Evolutionary conservation across 1,139 yeast genomes (phyloP), one percentile per base, ranked within the genome.

Genomic region (Magnusiomyces sp.): DNA sequence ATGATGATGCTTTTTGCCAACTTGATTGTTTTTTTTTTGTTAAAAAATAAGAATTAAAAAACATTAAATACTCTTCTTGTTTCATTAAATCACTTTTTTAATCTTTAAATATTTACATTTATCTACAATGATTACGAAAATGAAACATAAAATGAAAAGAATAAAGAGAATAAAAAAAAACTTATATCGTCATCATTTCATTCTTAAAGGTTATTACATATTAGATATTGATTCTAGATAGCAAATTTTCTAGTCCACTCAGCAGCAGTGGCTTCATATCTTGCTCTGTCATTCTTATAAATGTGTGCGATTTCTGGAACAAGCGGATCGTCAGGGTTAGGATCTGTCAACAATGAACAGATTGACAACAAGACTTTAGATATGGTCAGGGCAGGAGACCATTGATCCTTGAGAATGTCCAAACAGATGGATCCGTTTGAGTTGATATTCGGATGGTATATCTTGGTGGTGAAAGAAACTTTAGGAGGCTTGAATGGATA

Each of bases 171-270:
- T n/a, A n/a, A n/a, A n/a, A n/a, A n/a, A n/a, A n/a, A n/a, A n/a
- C n/a, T n/a, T n/a, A n/a, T n/a, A n/a, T n/a, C n/a, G n/a, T n/a
- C n/a, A n/a, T n/a, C n/a, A n/a, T n/a, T n/a, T n/a, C 5, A 34
- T 34, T 14, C 38, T 14, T 34, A 34, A 11, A 34, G 16, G 16
- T 4, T 17, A 17, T 17, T n/a, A 5, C n/a, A 5, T 34, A 34
- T 5, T 14, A 5, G n/a, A n/a, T 38, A 13, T 27, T n/a, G 19
- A 17, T 14, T 38, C 40, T 76, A 92, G 66, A 90, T 94, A 59
- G 98, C 98, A 70, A 87, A 92, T 73, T 92, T 92, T 75, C 92
- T 85, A 48, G 98, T 92, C 97, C 98, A 92, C 74, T 92, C 99
- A 67, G 85, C 83, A 51, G 99, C 99, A 55, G 95, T 90, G 59